Percentiles rank a stretch among this genome's conserved stretches.
These are phyloP conservation scores for Mytilinidion resinicola DNA, from an alignment of 495 filamentous ascomycete genomes.

Conservation along the genomic window DNA sequence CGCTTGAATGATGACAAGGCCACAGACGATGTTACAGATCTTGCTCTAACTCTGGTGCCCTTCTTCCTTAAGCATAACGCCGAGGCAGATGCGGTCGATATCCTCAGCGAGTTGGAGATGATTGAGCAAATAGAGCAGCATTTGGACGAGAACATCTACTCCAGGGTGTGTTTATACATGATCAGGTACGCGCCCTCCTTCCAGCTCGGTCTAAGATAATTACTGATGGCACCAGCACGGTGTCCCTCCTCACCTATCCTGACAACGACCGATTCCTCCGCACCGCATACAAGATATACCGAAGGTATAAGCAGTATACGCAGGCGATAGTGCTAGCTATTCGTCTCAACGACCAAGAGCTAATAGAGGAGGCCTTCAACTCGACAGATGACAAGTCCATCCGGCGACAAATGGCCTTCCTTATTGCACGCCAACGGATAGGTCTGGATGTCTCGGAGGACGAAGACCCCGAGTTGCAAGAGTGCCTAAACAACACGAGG, in stretches of 20 bases:
- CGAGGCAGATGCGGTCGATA: constrained; percentile 94
- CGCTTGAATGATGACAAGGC: constrained; percentile 62
- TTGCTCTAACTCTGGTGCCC: constrained; percentile 78
- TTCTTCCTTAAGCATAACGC: constrained; percentile 96
- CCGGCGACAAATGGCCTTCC: constrained; percentile 91
- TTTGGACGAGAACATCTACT: constrained; percentile 89
- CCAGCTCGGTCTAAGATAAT: neutral
- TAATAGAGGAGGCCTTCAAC: constrained; percentile 73
- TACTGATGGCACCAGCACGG: constrained; percentile 56
- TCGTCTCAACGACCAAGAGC: constrained; percentile 74
- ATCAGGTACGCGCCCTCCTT: constrained; percentile 48
- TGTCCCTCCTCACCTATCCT: constrained; percentile 91
- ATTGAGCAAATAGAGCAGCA: constrained; percentile 87
- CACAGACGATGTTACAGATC: constrained; percentile 67
- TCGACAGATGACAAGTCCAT: constrained; percentile 73
- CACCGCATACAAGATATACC: constrained; percentile 88
- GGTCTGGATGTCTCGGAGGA: constrained; percentile 60
- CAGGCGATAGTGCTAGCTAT: constrained; percentile 94
- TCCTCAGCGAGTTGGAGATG: constrained; percentile 93
- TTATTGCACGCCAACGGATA: constrained; percentile 86
- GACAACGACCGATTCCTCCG: constrained; percentile 92
- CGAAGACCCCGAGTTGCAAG: constrained; percentile 63
- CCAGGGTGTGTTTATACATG: constrained; percentile 93
- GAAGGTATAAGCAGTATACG: constrained; percentile 79
- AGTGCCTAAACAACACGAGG: constrained; percentile 79